These are phyloP conservation scores for Lycium barbarum DNA, from an alignment of 257 asterid species.

Conservation along the genomic window DNA sequence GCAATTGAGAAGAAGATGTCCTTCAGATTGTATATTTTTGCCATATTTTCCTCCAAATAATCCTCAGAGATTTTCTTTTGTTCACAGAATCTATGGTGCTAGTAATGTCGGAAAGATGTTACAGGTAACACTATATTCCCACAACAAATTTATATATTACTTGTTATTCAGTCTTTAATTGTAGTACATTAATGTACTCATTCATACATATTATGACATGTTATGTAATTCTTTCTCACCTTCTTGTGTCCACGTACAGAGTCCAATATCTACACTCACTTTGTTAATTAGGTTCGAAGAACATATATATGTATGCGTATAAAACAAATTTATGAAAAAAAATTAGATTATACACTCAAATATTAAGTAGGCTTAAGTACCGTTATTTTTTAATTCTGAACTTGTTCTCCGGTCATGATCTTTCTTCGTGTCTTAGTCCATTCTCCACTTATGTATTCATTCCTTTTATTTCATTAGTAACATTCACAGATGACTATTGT, in stretches of 20 bases:
- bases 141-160: background rate
- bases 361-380: background rate
- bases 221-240: background rate
- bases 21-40: constrained; percentile 41
- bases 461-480: background rate
- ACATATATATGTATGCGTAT: background rate
- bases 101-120: constrained; percentile 41
- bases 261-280: background rate
- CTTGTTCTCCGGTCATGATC: accelerated
- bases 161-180: background rate
- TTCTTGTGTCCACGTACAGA: background rate
- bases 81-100: constrained; percentile 45
- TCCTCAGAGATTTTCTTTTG: constrained; percentile 44
- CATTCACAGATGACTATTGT: background rate
- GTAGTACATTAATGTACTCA: too few species aligned
- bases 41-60: constrained; percentile 49
- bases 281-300: background rate
- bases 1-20: constrained; percentile 47
- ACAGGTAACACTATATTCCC: constrained; percentile 25
- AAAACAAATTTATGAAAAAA: too few species aligned
- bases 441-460: background rate
- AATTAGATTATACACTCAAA: background rate
- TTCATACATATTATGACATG: background rate
- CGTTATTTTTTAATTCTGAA: background rate
- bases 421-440: background rate